phyloP scores from a whole-genome alignment of 495 filamentous ascomycete genomes.

The Tetracladium marchalianum region DNA sequence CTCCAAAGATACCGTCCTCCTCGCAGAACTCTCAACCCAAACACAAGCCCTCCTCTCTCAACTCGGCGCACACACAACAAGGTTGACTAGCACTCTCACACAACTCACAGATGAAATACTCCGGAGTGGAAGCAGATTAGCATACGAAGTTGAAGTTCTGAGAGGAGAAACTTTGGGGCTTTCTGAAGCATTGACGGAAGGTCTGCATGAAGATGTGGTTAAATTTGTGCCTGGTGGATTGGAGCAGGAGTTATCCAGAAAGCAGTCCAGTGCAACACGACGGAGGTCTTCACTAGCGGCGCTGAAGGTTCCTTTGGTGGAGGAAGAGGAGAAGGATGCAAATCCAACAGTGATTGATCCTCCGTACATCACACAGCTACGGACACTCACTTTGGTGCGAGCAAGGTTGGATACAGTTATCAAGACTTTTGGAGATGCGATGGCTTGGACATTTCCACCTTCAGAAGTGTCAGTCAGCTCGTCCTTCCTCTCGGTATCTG shows the following conservation, averaged over 20 bases:
- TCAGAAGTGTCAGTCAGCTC: conserved; percentile 63
- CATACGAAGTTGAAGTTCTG: conserved; percentile 91
- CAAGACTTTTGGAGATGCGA: conserved; percentile 81
- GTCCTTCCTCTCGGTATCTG: conserved; percentile 73
- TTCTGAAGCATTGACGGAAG: conserved; percentile 65
- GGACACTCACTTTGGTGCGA: conserved; percentile 75
- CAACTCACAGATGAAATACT: conserved; percentile 92
- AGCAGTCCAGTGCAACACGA: conserved; percentile 7
- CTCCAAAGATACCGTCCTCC: conserved; percentile 42
- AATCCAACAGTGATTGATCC: conserved; percentile 38
- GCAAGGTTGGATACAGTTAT: conserved; percentile 75
- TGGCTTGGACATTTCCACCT: conserved; percentile 85
- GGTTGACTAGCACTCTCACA: conserved; percentile 74
- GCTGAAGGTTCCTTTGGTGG: conserved; percentile 14
- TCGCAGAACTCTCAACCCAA: conserved; percentile 69
- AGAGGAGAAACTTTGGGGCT: conserved; percentile 74
- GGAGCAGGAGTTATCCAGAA: conserved; percentile 15
- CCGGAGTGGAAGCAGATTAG: conserved; percentile 70
- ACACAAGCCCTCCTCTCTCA: conserved; percentile 78
- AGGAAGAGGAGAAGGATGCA: conserved; percentile 11
- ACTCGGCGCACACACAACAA: conserved; percentile 76
- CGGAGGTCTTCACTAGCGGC: conserved; percentile 10
- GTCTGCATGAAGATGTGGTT: conserved; percentile 54
- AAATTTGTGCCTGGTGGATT: conserved; percentile 54
- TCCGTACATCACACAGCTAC: conserved; percentile 62